Conservation (phyloP, 148 eudicot genomes). For the Persicaria maculosa region DNA sequence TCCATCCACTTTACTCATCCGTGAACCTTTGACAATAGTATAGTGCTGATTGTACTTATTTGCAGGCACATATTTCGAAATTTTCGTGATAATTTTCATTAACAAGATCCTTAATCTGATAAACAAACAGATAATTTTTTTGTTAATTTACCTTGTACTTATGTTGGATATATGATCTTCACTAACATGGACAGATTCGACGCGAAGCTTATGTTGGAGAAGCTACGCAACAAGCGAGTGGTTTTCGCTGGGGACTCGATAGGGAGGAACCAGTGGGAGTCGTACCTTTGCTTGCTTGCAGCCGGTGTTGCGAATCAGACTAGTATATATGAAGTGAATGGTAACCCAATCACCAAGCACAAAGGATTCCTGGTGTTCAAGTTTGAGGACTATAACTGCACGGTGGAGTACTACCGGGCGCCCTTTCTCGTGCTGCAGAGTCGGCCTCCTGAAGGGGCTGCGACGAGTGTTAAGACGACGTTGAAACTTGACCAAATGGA, state of each 20-base stretch:
- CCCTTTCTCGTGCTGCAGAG: constrained; percentile 80
- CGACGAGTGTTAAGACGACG: constrained; percentile 40
- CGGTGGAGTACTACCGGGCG: constrained; percentile 85
- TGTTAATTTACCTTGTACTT: too few relatives aligned
- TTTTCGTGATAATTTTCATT: too few relatives aligned
- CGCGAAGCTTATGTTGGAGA: constrained; percentile 64
- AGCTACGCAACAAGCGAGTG: constrained; percentile 66
- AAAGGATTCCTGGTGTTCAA: constrained; percentile 79
- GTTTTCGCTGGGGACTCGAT: constrained; percentile 93
- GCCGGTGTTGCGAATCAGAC: constrained; percentile 47
- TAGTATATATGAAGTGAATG: constrained; percentile 75
- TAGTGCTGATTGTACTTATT: background rate
- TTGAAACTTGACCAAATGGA: constrained; percentile 74
- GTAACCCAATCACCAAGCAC: constrained; percentile 90
- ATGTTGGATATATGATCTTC: background rate
- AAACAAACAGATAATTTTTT: too few relatives aligned
- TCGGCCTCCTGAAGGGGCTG: constrained; percentile 55
- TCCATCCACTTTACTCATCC: background rate
- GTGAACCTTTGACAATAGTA: background rate
- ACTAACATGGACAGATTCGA: constrained; percentile 43
- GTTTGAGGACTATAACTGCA: constrained; percentile 66
- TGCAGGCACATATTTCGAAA: background rate
- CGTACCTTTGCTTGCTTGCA: constrained; percentile 88
- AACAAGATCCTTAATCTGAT: too few relatives aligned
- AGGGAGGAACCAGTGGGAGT: constrained; percentile 98